Base-by-base conservation (phyloP, 108 stramenopile genomes). In the Cyclotella atomus region DNA sequence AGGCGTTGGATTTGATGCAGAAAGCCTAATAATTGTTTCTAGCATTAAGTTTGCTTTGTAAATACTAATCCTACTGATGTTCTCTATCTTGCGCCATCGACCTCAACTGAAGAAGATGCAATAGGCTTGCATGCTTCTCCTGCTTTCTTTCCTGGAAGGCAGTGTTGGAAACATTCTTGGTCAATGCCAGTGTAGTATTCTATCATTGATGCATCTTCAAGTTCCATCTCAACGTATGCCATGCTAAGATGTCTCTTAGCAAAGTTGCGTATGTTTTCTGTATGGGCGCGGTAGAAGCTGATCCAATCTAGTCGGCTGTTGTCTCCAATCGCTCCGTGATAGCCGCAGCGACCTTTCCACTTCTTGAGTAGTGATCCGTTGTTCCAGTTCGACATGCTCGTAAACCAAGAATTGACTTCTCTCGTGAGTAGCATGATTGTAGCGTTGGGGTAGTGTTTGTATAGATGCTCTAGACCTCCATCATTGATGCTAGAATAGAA, bases 391-490 rank as follows among this genome's bases (percentile, higher is more conserved):
- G 32, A 44, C 20, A 59, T 29, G 28, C 68, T 70, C 7, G 35
- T 14, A 30, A 29, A 57, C 68, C 68, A 70, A 8, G 68, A 57
- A 30, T 38, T 41, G 3, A 36, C 65, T 33, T 76, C 30, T 15
- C 75, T 25, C 0, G 49, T 68, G 9, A 76, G 29, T 29, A 76
- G 38, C 66, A 76, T 41, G 23, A 76, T 68, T 20, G 75, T 76
- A 23, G 66, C 65, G 30, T 67, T 60, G 17, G 75, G 75, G 33
- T 76, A 68, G 29, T 61, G 34, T 25, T 52, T 49, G 10, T 64
- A 64, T 24, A 76, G 59, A 52, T 76, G 65, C 59, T 76, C 66
- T 44, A 76, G 38, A 7, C 75, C 75, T 52, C 75, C 75, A 62
- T 76, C 66, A 41, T 76, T 65, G 17, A 76, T 14, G 33, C 46